phyloP scores from a whole-genome alignment of 1,284 basidiomycete species.

The Rhodotorula sp. region DNA sequence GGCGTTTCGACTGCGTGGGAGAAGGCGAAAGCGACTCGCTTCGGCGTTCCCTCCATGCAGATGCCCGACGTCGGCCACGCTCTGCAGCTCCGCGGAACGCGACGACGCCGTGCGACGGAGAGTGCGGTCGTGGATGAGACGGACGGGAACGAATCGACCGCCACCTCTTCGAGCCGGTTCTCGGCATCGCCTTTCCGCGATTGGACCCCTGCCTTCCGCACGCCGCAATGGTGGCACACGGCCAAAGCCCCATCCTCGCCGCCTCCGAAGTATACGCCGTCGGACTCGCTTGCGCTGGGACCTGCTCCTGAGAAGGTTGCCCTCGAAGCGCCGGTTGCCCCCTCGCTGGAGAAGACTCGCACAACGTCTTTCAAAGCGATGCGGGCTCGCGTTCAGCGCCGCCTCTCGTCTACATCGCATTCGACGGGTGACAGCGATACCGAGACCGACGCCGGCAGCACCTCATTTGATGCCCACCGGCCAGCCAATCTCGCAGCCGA shows the following conservation, averaged over 20 bases:
- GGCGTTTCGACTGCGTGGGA: slow-evolving; percentile 27
- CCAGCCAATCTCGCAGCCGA: slow-evolving; percentile 4
- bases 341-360: background rate
- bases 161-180: slow-evolving; percentile 2
- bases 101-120: background rate
- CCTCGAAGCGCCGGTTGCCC: background rate
- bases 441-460: slow-evolving; percentile 11
- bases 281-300: slow-evolving; percentile 12
- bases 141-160: slow-evolving; percentile 14
- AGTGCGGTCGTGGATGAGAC: slow-evolving; percentile 5
- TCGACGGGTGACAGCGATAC: slow-evolving; percentile 22
- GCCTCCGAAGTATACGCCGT: slow-evolving; percentile 35
- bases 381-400: slow-evolving; percentile 1
- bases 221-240: slow-evolving; percentile 18
- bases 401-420: slow-evolving; percentile 11
- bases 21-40: slow-evolving; percentile 31
- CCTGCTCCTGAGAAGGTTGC: slow-evolving; percentile 1
- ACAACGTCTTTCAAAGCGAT: background rate
- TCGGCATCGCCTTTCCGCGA: background rate
- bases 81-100: background rate
- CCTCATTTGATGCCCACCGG: background rate
- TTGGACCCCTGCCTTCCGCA: slow-evolving; percentile 23
- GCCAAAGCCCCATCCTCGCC: slow-evolving; percentile 34
- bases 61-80: slow-evolving; percentile 15
- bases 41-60: slow-evolving; percentile 26